A percentile compares a stretch with the other conserved stretches of the same genome.
Evolutionary conservation across 1,284 basidiomycete genomes (phyloP).

Genomic region (Taiwanofungus camphoratus): DNA sequence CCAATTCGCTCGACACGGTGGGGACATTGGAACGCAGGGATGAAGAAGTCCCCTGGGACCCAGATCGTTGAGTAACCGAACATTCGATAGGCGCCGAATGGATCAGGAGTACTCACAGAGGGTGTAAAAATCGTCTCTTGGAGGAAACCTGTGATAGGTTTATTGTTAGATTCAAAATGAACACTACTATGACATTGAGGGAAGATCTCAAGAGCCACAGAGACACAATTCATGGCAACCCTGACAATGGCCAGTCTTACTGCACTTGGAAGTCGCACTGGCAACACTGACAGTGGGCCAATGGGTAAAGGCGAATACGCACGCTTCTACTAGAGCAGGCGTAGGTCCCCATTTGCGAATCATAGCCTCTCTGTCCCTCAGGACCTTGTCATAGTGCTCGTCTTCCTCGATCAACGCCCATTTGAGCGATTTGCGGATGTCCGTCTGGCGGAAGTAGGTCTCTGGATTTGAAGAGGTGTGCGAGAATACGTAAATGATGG

Average conservation of each 20-base stretch:
- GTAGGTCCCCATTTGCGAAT: conserved; percentile 22
- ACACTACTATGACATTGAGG: neutral
- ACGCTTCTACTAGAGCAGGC: conserved; percentile 16
- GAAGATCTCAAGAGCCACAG: too few relatives aligned
- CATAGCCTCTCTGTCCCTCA: conserved; percentile 15
- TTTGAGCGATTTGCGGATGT: conserved; percentile 3
- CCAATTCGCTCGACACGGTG: conserved; percentile 41
- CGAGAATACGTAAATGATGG: conserved; percentile 9
- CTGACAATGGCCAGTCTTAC: conserved; percentile 1
- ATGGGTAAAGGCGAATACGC: conserved; percentile 3
- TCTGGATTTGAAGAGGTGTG: neutral
- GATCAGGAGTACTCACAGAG: conserved; percentile 13
- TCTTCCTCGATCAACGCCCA: conserved; percentile 16
- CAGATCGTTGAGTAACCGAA: neutral
- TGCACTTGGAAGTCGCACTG: neutral
- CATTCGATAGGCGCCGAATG: neutral
- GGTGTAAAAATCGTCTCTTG: conserved; percentile 17
- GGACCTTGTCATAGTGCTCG: conserved; percentile 11
- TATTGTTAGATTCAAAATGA: neutral
- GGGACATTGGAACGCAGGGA: conserved; percentile 41
- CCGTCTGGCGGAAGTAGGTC: conserved; percentile 2
- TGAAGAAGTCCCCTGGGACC: conserved; percentile 43
- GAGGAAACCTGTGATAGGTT: conserved; percentile 4
- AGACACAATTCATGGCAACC: too few relatives aligned
- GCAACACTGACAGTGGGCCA: neutral